Conservation (phyloP, 257 asterid species). For the Capsicum rhomboideum region DNA sequence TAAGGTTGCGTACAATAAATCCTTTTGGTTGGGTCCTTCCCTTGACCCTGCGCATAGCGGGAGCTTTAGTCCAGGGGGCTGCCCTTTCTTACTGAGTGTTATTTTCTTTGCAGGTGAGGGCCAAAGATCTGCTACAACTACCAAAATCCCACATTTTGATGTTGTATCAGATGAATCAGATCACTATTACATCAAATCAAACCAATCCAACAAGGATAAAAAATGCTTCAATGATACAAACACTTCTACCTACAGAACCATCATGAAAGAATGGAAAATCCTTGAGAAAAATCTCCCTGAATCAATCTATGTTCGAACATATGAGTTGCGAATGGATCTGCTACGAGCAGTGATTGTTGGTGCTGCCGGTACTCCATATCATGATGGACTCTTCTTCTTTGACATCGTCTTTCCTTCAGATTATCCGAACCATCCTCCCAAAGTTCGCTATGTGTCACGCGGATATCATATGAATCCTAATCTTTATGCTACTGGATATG, state of each 20-base stretch:
- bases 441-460: conserved; percentile 34
- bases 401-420: conserved; percentile 44
- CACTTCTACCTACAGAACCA: not conserved
- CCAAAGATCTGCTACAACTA: not conserved
- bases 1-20: too few relatives aligned
- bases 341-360: conserved; percentile 66
- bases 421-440: conserved; percentile 47
- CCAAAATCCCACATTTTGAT: conserved; percentile 32
- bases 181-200: conserved; percentile 15
- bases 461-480: conserved; percentile 52
- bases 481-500: conserved; percentile 27
- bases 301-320: conserved; percentile 41
- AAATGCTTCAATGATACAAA: conserved; percentile 3
- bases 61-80: too few relatives aligned
- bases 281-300: conserved; percentile 43
- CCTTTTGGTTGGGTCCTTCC: too few relatives aligned
- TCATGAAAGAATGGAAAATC: conserved; percentile 58
- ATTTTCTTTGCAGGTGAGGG: conserved; percentile 7
- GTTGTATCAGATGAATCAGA: conserved; percentile 25
- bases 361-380: conserved; percentile 47
- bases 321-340: conserved; percentile 43
- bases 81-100: too few relatives aligned
- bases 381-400: conserved; percentile 65
- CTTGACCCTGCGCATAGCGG: too few relatives aligned
- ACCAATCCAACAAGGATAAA: not conserved